Conservation (phyloP, 192 early-diverging fungal genomes). For the Coemansia sp. region DNA sequence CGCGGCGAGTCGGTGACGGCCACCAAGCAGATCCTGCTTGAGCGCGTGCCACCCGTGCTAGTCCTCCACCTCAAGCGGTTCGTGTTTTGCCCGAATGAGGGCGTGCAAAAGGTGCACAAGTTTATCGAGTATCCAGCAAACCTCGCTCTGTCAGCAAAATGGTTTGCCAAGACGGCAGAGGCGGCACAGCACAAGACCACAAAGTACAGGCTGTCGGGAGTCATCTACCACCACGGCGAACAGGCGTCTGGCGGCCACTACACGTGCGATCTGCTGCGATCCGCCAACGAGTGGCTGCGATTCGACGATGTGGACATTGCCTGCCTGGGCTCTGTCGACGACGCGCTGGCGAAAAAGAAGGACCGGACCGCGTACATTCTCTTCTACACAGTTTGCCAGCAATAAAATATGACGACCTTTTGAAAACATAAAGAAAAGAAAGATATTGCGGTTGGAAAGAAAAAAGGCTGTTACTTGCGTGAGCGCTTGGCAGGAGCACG, state of each 20-base stretch:
- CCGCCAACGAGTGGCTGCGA: constrained; percentile 78
- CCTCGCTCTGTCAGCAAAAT: constrained; percentile 63
- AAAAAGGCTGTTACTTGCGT: constrained; percentile 18
- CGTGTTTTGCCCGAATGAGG: constrained; percentile 71
- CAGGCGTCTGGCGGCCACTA: constrained; percentile 92
- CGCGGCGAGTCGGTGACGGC: constrained; percentile 54
- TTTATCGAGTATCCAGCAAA: constrained; percentile 67
- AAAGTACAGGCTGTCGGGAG: constrained; percentile 74
- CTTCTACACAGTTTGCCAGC: constrained; percentile 38
- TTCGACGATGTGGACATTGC: constrained; percentile 86
- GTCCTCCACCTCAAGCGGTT: constrained; percentile 95
- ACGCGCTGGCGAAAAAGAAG: constrained; percentile 35
- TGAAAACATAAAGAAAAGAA: no score
- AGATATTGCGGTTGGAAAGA: not conserved
- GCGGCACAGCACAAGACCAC: constrained; percentile 27
- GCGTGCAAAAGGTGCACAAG: constrained; percentile 83
- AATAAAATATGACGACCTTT: no score
- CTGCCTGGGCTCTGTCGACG: constrained; percentile 32
- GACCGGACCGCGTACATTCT: constrained; percentile 53
- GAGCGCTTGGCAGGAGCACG: constrained; percentile 35
- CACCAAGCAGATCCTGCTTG: constrained; percentile 82
- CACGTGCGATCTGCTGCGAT: constrained; percentile 84
- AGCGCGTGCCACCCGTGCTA: constrained; percentile 81
- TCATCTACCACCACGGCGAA: constrained; percentile 93
- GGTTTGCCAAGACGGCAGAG: constrained; percentile 29